Conservation (phyloP, 2,329 filamentous ascomycete genomes). For the Emergomyces pasteurianus region DNA sequence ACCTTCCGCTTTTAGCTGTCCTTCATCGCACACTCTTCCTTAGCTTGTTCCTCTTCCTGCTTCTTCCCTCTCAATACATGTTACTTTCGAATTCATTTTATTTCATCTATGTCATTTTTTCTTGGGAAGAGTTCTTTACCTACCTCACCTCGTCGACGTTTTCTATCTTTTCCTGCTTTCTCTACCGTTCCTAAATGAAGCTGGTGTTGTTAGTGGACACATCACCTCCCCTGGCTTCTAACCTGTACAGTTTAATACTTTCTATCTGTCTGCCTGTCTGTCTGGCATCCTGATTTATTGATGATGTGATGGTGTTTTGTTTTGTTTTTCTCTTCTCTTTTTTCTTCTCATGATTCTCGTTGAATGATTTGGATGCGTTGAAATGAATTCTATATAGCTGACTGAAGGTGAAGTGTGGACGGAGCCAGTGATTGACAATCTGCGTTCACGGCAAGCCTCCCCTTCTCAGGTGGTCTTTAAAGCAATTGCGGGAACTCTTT, state of each 20-base stretch:
- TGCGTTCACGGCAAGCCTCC: background rate
- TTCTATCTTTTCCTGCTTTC: background rate
- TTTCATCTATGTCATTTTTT: background rate
- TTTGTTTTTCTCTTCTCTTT: too few species aligned
- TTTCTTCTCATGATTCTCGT: background rate
- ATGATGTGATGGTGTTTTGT: background rate
- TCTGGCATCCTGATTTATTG: background rate
- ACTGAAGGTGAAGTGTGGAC: too few species aligned
- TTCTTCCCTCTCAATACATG: background rate
- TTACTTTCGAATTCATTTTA: background rate
- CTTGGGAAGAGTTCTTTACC: background rate
- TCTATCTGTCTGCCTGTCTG: background rate
- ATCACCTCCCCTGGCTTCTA: background rate
- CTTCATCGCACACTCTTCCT: background rate
- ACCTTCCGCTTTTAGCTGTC: background rate
- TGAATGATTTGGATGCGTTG: background rate
- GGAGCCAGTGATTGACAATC: background rate
- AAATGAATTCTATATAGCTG: background rate
- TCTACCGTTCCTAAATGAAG: background rate
- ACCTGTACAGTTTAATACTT: background rate
- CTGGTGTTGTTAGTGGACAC: background rate
- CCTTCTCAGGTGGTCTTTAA: background rate
- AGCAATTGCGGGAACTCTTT: background rate
- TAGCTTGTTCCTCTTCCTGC: background rate
- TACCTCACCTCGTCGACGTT: too few species aligned